Evolutionary conservation across 176 grass and related monocot species (phyloP).

Genomic region (Oryza punctata): DNA sequence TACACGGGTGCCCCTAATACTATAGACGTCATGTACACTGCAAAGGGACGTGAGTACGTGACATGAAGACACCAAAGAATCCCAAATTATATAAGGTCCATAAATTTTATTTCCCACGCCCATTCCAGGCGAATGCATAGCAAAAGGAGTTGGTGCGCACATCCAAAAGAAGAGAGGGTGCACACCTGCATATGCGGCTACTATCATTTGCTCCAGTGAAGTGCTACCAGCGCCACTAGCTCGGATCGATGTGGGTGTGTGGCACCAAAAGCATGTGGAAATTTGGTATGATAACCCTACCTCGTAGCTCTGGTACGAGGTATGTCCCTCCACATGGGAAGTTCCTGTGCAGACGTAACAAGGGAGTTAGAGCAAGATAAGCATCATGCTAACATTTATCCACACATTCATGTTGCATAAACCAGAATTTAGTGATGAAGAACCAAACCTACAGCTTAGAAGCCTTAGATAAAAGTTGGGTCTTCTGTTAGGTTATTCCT

Average conservation of each 20-base stretch:
- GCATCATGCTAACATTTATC: not conserved
- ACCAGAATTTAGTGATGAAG: constrained; percentile 9
- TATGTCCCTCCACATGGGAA: not conserved
- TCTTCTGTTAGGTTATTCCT: not conserved
- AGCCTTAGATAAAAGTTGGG: constrained; percentile 12
- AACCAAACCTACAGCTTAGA: constrained; percentile 23
- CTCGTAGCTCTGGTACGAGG: not conserved
- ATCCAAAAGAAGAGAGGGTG: not conserved
- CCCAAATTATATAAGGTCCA: not conserved
- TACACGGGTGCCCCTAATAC: not conserved
- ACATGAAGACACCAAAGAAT: not conserved
- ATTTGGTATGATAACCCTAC: not conserved
- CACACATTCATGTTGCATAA: not conserved
- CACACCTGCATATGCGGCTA: not conserved
- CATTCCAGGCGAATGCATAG: not conserved
- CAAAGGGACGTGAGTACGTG: not conserved
- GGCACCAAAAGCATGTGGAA: constrained; percentile 26
- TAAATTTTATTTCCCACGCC: not conserved
- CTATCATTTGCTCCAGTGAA: not conserved
- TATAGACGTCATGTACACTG: not conserved
- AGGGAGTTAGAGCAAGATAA: not conserved
- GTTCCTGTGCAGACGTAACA: constrained; percentile 1
- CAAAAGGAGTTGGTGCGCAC: not conserved
- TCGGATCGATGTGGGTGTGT: constrained; percentile 1
- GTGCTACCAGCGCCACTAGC: not conserved